Percentiles rank a stretch among this genome's conserved stretches.
phyloP scores from a whole-genome alignment of 1,284 basidiomycete species.

The Ceratobasidium sp. region DNA sequence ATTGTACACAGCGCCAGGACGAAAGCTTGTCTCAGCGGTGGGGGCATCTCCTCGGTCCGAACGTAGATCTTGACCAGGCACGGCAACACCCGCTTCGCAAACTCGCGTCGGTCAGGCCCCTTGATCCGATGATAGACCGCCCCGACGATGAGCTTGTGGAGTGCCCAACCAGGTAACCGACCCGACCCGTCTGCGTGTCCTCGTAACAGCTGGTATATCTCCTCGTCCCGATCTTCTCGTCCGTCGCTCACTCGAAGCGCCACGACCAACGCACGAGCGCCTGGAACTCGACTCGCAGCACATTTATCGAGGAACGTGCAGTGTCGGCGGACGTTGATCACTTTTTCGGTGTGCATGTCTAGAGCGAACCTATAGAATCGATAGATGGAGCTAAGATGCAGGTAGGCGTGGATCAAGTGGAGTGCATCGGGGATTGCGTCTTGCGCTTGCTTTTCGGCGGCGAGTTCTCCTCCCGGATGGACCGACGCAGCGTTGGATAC shows the following conservation, averaged over 20 bases:
- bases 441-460: conserved; percentile 34
- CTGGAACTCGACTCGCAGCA: conserved; percentile 18
- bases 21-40: conserved; percentile 34
- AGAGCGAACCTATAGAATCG: conserved; percentile 38
- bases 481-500: conserved; percentile 36
- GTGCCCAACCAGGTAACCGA: conserved; percentile 32
- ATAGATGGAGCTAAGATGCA: conserved; percentile 32
- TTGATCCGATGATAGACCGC: conserved; percentile 38
- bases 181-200: conserved; percentile 28
- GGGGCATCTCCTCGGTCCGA: conserved; percentile 39
- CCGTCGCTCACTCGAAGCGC: conserved; percentile 40
- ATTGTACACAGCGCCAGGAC: conserved; percentile 34
- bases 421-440: conserved; percentile 35
- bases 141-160: conserved; percentile 32
- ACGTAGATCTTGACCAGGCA: conserved; percentile 34
- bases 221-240: conserved; percentile 35
- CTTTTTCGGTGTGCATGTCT: conserved; percentile 27
- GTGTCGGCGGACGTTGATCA: conserved; percentile 36
- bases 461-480: conserved; percentile 34
- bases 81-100: conserved; percentile 17
- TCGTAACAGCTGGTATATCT: conserved; percentile 18
- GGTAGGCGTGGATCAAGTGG: conserved; percentile 37
- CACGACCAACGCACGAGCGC: conserved; percentile 34
- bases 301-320: conserved; percentile 33
- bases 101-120: not conserved